A percentile compares a stretch with the other conserved stretches of the same genome.
phyloP scores from a whole-genome alignment of 2,329 filamentous ascomycete genomes.

The Dactylonectria macrodidyma region DNA sequence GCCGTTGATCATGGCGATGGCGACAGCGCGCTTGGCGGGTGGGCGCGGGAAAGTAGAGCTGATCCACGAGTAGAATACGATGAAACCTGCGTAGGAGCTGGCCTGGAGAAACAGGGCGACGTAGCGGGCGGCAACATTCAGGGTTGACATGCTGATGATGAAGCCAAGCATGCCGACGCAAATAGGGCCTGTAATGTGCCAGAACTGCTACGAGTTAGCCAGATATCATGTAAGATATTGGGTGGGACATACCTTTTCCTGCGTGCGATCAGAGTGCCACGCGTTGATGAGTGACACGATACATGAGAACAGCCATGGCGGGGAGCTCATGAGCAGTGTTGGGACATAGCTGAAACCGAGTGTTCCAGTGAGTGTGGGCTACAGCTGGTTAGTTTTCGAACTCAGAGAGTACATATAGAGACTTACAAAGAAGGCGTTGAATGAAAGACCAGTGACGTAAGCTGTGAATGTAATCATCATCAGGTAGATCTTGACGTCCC shows the following conservation, averaged over 20 bases:
- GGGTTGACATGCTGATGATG: constrained; percentile 72
- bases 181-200: constrained; percentile 70
- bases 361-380: constrained; percentile 67
- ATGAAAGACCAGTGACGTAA: constrained; percentile 71
- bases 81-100: constrained; percentile 70
- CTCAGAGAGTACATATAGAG: fast-evolving
- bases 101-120: constrained; percentile 73
- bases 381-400: constrained; percentile 13
- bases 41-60: constrained; percentile 70
- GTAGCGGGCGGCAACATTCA: constrained; percentile 70
- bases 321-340: constrained; percentile 69
- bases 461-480: constrained; percentile 75
- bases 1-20: constrained; percentile 73
- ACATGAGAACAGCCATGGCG: constrained; percentile 72
- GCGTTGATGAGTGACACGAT: constrained; percentile 69
- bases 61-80: constrained; percentile 73
- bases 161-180: constrained; percentile 69
- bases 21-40: constrained; percentile 73
- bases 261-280: constrained; percentile 69
- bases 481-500: constrained; percentile 74
- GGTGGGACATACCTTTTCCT: constrained; percentile 62
- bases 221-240: not conserved
- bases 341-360: constrained; percentile 67
- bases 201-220: constrained; percentile 59
- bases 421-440: constrained; percentile 71